Evolutionary conservation across 2,329 filamentous ascomycete species (phyloP), one percentile per base, ranked within the genome.

Genomic region (Neonectria coccinea): DNA sequence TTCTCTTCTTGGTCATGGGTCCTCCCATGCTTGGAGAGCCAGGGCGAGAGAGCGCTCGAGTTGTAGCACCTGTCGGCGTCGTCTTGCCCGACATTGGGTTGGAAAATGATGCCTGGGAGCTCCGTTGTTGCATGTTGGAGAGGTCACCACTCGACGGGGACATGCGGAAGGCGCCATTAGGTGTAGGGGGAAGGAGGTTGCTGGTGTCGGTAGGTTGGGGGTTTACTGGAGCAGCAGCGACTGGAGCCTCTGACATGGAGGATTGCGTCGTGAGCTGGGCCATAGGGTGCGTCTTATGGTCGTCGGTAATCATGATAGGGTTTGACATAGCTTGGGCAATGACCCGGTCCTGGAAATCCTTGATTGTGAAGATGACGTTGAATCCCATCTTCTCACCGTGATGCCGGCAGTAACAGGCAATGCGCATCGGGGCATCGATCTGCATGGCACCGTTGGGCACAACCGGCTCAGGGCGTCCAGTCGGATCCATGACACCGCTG

Each of bases 221-320:
- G 51, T 50, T 61, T 14, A 69, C 55, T 20, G 71, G 56, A 10
- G 59, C 59, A n/a, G 74, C 54, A 22, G 64, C 25, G 14, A 64
- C 66, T 5, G 63, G 11, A 25, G 59, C 51, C 53, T 79, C 77
- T 6, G 75, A 71, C 52, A 77, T 71, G 16, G 70, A 64, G n/a
- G 70, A 67, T 42, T 75, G 75, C 16, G 73, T 63, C 7, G 69
- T 63, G 6, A 71, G 52, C 36, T 77, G 73, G 6, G 76, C 69
- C 62, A 76, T 75, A 5, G 76, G 74, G 72, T 93, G 91, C 8
- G 93, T 97, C 82, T 98, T 98, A 82, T 98, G 95, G 75, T 99
- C 95, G 76, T 99, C 95, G 1, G 96, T 98, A 68, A 98, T 97
- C 87, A 97, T 95, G 69, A 98, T 97, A 0, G 93, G 92, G 59